Evolutionary conservation across 1,284 basidiomycete genomes (phyloP).

Genomic region (Ceratobasidium sp.): DNA sequence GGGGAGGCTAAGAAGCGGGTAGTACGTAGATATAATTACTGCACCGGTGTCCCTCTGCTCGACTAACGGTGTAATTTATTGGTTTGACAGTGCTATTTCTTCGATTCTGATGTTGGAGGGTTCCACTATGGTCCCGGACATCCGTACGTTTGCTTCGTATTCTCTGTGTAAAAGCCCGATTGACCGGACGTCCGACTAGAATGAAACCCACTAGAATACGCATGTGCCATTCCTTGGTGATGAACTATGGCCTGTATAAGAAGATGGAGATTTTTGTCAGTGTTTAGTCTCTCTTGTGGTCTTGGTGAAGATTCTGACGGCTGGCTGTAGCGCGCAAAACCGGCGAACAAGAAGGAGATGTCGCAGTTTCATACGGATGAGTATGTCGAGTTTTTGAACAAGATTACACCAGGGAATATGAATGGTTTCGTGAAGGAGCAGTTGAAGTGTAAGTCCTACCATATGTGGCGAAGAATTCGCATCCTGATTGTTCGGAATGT

Average conservation of each 20-base stretch:
- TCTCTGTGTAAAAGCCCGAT: slow-evolving; percentile 50
- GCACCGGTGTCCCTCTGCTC: neutral
- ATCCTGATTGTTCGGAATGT: slow-evolving; percentile 28
- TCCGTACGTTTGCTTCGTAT: slow-evolving; percentile 60
- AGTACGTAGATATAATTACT: slow-evolving; percentile 61
- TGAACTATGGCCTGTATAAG: slow-evolving; percentile 99
- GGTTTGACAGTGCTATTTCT: slow-evolving; percentile 89
- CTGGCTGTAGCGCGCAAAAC: slow-evolving; percentile 88
- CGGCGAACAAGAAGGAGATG: slow-evolving; percentile 98
- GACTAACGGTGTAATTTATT: slow-evolving; percentile 41
- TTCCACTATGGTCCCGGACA: slow-evolving; percentile 98
- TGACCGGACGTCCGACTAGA: slow-evolving; percentile 56
- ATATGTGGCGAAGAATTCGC: slow-evolving; percentile 43
- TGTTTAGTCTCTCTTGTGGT: slow-evolving; percentile 45
- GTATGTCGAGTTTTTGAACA: slow-evolving; percentile 89
- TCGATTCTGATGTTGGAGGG: slow-evolving; percentile 97
- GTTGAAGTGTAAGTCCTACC: slow-evolving; percentile 80
- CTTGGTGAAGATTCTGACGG: slow-evolving; percentile 21
- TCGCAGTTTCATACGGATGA: slow-evolving; percentile 95
- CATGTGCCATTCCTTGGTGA: slow-evolving; percentile 99
- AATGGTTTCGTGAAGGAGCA: slow-evolving; percentile 92
- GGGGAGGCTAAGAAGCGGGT: slow-evolving; percentile 89
- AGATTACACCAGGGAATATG: slow-evolving; percentile 88
- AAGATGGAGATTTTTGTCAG: slow-evolving; percentile 97
- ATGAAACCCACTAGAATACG: slow-evolving; percentile 98